phyloP scores from a whole-genome alignment of 2,329 filamentous ascomycete genomes.

The Fusarium pseudoanthophilum region DNA sequence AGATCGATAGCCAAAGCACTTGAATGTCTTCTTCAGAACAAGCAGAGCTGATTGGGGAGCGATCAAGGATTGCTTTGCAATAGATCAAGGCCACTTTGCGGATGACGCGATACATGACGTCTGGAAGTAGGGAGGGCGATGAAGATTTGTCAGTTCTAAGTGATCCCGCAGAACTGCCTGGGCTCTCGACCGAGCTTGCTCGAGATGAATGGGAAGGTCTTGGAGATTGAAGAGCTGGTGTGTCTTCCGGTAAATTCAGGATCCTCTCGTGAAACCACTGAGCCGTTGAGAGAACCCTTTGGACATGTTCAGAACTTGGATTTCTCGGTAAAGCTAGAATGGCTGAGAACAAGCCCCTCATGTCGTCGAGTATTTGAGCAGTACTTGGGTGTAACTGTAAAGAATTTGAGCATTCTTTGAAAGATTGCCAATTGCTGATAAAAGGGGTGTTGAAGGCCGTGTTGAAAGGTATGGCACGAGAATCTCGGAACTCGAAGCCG shows the following conservation, averaged over 20 bases:
- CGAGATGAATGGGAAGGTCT: conserved; percentile 26
- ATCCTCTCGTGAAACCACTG: conserved; percentile 55
- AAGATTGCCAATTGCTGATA: conserved; percentile 55
- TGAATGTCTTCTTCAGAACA: conserved; percentile 54
- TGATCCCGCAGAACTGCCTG: conserved; percentile 28
- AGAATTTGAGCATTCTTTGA: conserved; percentile 54
- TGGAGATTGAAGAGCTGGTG: conserved; percentile 25
- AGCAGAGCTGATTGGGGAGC: conserved; percentile 54
- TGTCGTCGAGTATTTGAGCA: conserved; percentile 62
- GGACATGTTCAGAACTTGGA: conserved; percentile 50
- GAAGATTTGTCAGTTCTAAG: conserved; percentile 29
- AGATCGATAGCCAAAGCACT: conserved; percentile 59
- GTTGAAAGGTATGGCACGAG: conserved; percentile 53
- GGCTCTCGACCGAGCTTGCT: conserved; percentile 20
- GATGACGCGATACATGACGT: conserved; percentile 60
- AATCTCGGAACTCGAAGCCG: conserved; percentile 56
- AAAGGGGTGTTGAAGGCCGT: conserved; percentile 61
- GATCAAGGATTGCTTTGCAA: conserved; percentile 56
- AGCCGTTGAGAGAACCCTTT: conserved; percentile 54
- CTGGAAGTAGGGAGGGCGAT: conserved; percentile 44
- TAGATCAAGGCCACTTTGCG: conserved; percentile 60
- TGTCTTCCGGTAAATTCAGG: conserved; percentile 45
- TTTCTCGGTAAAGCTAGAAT: conserved; percentile 54
- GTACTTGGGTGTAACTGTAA: conserved; percentile 59
- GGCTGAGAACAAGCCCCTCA: conserved; percentile 58